Base-by-base conservation (phyloP, 202 grass and related monocot genomes). In the Sporobolus alterniflorus region DNA sequence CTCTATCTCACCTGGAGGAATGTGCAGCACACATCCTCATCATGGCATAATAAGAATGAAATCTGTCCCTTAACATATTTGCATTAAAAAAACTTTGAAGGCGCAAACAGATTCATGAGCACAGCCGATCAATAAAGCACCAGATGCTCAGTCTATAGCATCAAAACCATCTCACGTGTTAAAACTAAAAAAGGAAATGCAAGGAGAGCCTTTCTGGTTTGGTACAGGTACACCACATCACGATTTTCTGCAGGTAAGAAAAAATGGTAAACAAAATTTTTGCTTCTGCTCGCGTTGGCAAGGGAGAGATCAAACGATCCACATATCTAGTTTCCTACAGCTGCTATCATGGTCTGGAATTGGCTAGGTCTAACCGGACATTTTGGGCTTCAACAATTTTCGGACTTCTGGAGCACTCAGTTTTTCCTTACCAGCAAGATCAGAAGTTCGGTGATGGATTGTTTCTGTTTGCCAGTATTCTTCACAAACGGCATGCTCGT, bases 351-450 rank as follows among this genome's bases (percentile, higher is more conserved):
- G 5, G 60, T 28, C 20, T 61, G 52, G 74, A 69, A 69, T 36
- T 21, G 22, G 76, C 74, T 57, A 91, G 85, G 8, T 70, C 63
- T 32, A 83, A 77, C 67, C 89, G 70, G 73, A 54, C 88, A 76
- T 87, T 84, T 48, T 81, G 0, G 76, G 83, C 62, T 96, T 92
- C 72, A 76, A 31, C 50, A 76, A 57, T 60, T 60, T 77, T 7
- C 51, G 86, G 47, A 96, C 85, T 67, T 99, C 93, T 30, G 81
- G 75, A 29, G 85, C 89, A 18, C 40, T 91, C 67, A 96, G 76
- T 85, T 83, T 92, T 46, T 89, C 87, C 77, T 99, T 96, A 50
- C 81, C 73, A 68, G 91, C 96, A 67, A 99, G 73, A 80, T 75
- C 84, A 6, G 84, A 64, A 89, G 82, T 64, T 89, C 76, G 0